A percentile compares a stretch with the other conserved stretches of the same genome.
Conservation (phyloP, 2,329 filamentous ascomycete genomes). For the Torrubiella hemipterigena region DNA sequence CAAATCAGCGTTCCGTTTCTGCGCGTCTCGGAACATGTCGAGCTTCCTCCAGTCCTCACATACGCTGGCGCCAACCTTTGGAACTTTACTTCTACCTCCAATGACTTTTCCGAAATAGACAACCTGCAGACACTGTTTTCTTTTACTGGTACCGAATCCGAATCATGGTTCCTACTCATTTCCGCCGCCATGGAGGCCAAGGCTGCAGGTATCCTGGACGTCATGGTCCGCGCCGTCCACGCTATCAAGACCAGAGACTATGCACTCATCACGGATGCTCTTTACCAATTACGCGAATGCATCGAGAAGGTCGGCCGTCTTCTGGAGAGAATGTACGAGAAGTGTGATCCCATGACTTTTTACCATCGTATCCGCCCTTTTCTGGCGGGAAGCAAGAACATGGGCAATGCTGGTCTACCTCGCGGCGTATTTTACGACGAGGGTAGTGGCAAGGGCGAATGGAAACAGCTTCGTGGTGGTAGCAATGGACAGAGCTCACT, state of each 20-base stretch:
- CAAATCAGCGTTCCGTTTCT: slow-evolving; percentile 69
- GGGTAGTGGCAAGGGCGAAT: slow-evolving; percentile 51
- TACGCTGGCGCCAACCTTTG: slow-evolving; percentile 80
- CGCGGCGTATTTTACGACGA: slow-evolving; percentile 77
- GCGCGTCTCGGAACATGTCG: slow-evolving; percentile 56
- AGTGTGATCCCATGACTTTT: slow-evolving; percentile 76
- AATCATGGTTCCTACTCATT: slow-evolving; percentile 90
- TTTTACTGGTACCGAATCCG: slow-evolving; percentile 79
- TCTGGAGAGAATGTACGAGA: slow-evolving; percentile 77
- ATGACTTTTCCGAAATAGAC: slow-evolving; percentile 51
- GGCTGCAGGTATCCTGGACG: slow-evolving; percentile 60
- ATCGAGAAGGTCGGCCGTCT: slow-evolving; percentile 57
- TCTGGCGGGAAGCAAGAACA: slow-evolving; percentile 84
- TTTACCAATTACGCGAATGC: slow-evolving; percentile 53
- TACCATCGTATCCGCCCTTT: slow-evolving; percentile 88
- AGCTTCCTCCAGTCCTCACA: slow-evolving; percentile 79
- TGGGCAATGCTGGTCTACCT: slow-evolving; percentile 73
- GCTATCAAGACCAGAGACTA: slow-evolving; percentile 52
- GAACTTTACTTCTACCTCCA: slow-evolving; percentile 59
- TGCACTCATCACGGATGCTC: slow-evolving; percentile 44
- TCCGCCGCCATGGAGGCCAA: slow-evolving; percentile 83
- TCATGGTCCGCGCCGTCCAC: slow-evolving; percentile 66
- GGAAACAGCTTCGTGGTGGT: slow-evolving; percentile 73
- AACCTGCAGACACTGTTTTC: slow-evolving; percentile 63
- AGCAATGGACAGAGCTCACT: slow-evolving; percentile 89